phyloP scores from a whole-genome alignment of 2,329 filamentous ascomycete species.

The Colletotrichum camelliae region DNA sequence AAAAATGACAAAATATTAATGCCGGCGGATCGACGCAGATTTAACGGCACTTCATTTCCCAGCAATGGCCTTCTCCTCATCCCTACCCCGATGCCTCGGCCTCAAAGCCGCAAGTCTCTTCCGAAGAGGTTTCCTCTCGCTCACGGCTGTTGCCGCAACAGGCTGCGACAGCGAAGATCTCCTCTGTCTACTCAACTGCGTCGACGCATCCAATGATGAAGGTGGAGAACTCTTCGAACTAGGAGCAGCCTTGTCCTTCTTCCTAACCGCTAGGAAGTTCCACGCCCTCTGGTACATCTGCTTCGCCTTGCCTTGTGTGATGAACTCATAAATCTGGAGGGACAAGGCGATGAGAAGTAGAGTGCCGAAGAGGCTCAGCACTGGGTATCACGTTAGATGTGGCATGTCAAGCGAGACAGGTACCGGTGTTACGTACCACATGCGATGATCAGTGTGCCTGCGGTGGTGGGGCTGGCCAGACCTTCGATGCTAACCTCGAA shows the following conservation, averaged over 20 bases:
- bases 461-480: neutral
- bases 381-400: neutral
- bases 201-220: conserved; percentile 3
- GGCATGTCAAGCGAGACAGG: accelerated
- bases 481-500: conserved; percentile 18
- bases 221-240: neutral
- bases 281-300: neutral
- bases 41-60: too few relatives aligned
- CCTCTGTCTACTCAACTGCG: neutral
- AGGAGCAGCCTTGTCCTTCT: neutral
- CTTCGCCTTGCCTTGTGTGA: neutral
- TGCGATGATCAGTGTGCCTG: neutral
- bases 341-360: conserved; percentile 17
- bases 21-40: too few relatives aligned
- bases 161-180: conserved; percentile 10
- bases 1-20: too few relatives aligned
- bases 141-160: neutral
- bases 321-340: conserved; percentile 17
- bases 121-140: conserved; percentile 1
- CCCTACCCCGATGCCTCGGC: neutral
- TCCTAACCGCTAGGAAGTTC: neutral
- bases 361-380: conserved; percentile 18
- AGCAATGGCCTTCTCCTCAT: conserved; percentile 8
- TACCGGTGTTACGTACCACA: neutral
- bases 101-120: neutral